Evolutionary conservation across 164 flowering plant genomes (phyloP), one percentile per base, ranked within the genome.

Genomic region (Cinnamomum micranthum): DNA sequence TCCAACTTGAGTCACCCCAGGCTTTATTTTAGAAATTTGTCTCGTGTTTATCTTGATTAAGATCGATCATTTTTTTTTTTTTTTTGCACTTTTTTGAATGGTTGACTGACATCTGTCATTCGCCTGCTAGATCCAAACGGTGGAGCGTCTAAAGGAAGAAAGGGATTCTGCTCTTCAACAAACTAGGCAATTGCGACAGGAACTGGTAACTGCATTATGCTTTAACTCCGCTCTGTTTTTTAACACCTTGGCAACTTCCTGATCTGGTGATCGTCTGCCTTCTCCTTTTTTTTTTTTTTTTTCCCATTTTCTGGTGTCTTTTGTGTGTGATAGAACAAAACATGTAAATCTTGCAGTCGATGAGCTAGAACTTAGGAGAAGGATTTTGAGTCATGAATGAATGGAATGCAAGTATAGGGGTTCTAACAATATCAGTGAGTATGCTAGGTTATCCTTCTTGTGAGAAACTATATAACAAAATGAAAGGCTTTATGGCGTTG

Each of bases 81-180:
- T 64, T 64, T 28, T 28, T 2, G 6, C 12, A 11, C 11, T 5
- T 1, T 11, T 11, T 64, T n/a, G 6, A n/a, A 64, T 20, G 12
- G 67, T 2, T n/a, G 17, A 17, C 12, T 35, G 23, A 58, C 12
- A 65, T 23, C 23, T 63, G 65, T 2, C 1, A 19, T 68, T 68
- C 63, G 2, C 66, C 0, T 25, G 66, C 65, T 69, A 84, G 83
- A 76, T 76, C 65, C 84, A 82, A 74, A 82, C 84, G 24, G 27
- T 92, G 78, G 85, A 88, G 79, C 82, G 71, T 12, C 75, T 86
- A 77, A 91, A 84, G 85, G 90, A 86, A 25, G 98, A 92, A 81
- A 86, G 91, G 77, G 97, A 92, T 85, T 82, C 85, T 65, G 92
- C 86, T 79, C 75, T 88, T 60, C 82, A 76, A 69, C 91, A 87